A percentile compares a stretch with the other conserved stretches of the same genome.
Evolutionary conservation across 306 rosid species (phyloP).

Genomic region (Pachyrhizus erosus): DNA sequence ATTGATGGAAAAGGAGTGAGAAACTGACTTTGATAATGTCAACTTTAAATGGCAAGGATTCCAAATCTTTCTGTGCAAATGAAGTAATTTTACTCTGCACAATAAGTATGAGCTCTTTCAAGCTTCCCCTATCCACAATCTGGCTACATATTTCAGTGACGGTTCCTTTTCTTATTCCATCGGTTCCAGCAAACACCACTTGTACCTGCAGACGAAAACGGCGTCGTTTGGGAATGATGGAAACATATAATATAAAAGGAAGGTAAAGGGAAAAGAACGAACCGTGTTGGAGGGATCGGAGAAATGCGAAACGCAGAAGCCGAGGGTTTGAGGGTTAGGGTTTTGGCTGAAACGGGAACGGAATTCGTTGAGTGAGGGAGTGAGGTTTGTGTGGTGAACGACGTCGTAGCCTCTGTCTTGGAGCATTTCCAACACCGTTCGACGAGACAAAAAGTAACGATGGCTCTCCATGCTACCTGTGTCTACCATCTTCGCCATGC

Average conservation of each 20-base stretch:
- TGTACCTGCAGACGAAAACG: slow-evolving; percentile 45
- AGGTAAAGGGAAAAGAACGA: background rate
- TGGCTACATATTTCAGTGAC: slow-evolving; percentile 4
- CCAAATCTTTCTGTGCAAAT: slow-evolving; percentile 43
- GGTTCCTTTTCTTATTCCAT: slow-evolving; percentile 28
- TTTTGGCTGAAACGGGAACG: slow-evolving; percentile 44
- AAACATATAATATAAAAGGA: background rate
- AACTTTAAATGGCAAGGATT: slow-evolving; percentile 42
- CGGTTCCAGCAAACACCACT: slow-evolving; percentile 54
- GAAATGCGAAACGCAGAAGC: slow-evolving; percentile 40
- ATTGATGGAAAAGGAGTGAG: background rate
- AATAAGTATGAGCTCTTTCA: slow-evolving; percentile 48
- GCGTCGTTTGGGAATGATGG: background rate
- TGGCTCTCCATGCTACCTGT: slow-evolving; percentile 44
- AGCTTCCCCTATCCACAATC: slow-evolving; percentile 36
- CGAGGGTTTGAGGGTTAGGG: slow-evolving; percentile 46
- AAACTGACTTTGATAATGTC: slow-evolving; percentile 53
- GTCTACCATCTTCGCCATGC: slow-evolving; percentile 1
- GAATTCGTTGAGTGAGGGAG: slow-evolving; percentile 49
- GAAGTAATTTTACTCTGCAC: slow-evolving; percentile 54
- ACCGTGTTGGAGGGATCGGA: slow-evolving; percentile 51
- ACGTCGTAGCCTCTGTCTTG: slow-evolving; percentile 61
- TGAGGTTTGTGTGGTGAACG: slow-evolving; percentile 38
- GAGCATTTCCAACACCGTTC: slow-evolving; percentile 58
- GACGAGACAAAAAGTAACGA: slow-evolving; percentile 47